Evolutionary conservation across 495 filamentous ascomycete species (phyloP), one percentile per base, ranked within the genome.

Genomic region (Podospora conica): DNA sequence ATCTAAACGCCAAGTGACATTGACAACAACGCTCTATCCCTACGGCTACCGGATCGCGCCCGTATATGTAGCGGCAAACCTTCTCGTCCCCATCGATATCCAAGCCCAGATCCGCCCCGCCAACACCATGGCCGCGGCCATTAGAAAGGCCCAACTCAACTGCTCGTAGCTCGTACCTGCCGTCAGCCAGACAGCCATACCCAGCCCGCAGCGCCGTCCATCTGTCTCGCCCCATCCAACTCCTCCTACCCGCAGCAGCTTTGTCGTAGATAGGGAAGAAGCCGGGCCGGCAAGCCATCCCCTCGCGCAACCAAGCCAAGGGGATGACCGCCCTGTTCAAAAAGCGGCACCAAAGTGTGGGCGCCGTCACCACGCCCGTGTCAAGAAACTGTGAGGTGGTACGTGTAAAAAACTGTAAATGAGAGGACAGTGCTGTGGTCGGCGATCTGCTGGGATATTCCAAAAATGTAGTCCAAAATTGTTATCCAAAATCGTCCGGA

Each of bases 371-470:
- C 40, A 48, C 40, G 40, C 12, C 29, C 12, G 29, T 48, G n/a
- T 18, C 40, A 48, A 48, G 18, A 48, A 48, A 48, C 40, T 48
- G 40, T 7, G 40, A 60, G 21, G 27, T 63, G 24, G 31, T 64
- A 65, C 55, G 61, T 64, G n/a, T n/a, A n/a, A 66, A 69, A 60
- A 65, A 22, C 25, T 60, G 66, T 61, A 71, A 82, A 81, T 75
- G 80, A 81, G 76, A 76, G 79, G 77, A 82, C 74, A 77, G 78
- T 75, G 74, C 74, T 70, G 69, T 64, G 68, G 65, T 60, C 62
- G 71, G 69, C 68, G 70, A 68, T 64, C 71, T 65, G 68, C 69
- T 12, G 66, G 62, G 66, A 55, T 59, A 68, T 70, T 69, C 74
- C 71, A 64, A 61, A 68, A 63, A 74, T 67, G 67, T 68, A 59